Percentiles rank a stretch among this genome's conserved stretches.
phyloP scores from a whole-genome alignment of 2,329 filamentous ascomycete genomes.

The Dothistroma pini region DNA sequence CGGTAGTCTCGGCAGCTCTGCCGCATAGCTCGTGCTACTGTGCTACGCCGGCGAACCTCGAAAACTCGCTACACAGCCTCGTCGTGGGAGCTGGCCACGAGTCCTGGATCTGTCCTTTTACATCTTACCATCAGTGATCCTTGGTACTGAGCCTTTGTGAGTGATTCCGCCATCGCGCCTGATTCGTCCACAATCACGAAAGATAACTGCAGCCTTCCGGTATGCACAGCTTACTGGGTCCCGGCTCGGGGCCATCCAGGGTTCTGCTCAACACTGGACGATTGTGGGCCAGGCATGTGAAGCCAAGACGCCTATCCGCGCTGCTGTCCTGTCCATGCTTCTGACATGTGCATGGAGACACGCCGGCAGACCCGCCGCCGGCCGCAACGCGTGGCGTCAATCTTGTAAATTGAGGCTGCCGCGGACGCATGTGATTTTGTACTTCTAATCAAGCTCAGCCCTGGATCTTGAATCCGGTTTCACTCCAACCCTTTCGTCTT shows the following conservation, averaged over 20 bases:
- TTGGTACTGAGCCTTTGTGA: background rate
- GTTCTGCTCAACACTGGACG: slow-evolving; percentile 1
- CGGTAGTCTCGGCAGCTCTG: background rate
- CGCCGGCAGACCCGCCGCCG: slow-evolving; percentile 1
- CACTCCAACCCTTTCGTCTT: background rate
- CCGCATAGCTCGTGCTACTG: background rate
- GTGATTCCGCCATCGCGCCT: background rate
- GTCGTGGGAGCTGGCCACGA: background rate
- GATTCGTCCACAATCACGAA: slow-evolving; percentile 1
- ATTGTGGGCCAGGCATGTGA: background rate
- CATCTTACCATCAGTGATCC: slow-evolving; percentile 3
- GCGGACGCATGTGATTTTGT: slow-evolving; percentile 5
- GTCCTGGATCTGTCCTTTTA: background rate
- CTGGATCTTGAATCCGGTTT: background rate
- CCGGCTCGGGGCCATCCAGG: background rate
- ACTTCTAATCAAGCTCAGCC: slow-evolving; percentile 1
- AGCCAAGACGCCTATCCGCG: background rate
- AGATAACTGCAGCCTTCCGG: slow-evolving; percentile 4
- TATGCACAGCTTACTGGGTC: background rate
- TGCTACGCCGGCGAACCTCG: background rate
- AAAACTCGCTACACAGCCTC: background rate
- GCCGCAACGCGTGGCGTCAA: background rate
- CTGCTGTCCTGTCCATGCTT: slow-evolving; percentile 1
- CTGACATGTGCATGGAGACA: slow-evolving; percentile 9
- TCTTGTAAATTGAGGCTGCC: background rate